Conservation (phyloP, 1,139 yeast species). For the Candida tropicalis region DNA sequence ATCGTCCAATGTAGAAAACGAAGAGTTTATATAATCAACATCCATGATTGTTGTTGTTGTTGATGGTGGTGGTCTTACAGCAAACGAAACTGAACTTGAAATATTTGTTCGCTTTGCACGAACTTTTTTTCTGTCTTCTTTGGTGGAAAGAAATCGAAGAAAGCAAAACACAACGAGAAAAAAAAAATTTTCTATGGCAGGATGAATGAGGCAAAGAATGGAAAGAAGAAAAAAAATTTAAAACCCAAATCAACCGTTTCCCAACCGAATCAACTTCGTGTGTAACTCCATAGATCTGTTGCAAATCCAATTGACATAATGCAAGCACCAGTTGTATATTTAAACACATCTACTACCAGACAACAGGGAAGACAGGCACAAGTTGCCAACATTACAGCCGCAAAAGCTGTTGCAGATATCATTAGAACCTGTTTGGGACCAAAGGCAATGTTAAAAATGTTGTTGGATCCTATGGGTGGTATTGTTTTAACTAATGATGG, state of each 20-base stretch:
- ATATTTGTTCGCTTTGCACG: background rate
- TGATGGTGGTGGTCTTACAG: too few species aligned
- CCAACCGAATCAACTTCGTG: background rate
- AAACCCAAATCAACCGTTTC: background rate
- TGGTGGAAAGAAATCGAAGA: conserved; percentile 3
- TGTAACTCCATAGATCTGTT: background rate
- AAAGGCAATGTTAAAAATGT: conserved; percentile 97
- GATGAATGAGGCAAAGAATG: background rate
- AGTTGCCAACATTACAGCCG: conserved; percentile 95
- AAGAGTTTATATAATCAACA: conserved; percentile 32
- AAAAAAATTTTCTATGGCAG: conserved; percentile 4
- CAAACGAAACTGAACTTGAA: background rate
- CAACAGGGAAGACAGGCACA: conserved; percentile 98
- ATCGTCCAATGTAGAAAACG: conserved; percentile 31
- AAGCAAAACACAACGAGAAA: background rate
- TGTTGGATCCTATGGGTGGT: conserved; percentile 98
- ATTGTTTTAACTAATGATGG: conserved; percentile 97
- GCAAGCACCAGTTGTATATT: conserved; percentile 56
- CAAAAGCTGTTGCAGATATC: conserved; percentile 97
- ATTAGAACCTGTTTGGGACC: conserved; percentile 99
- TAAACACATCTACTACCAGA: conserved; percentile 85
- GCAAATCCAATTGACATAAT: conserved; percentile 21
- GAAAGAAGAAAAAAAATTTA: background rate
- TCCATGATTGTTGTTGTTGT: conserved; percentile 6
- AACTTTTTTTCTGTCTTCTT: background rate